phyloP scores from a whole-genome alignment of 2,329 filamentous ascomycete genomes.

The Ceratocystis papillata region DNA sequence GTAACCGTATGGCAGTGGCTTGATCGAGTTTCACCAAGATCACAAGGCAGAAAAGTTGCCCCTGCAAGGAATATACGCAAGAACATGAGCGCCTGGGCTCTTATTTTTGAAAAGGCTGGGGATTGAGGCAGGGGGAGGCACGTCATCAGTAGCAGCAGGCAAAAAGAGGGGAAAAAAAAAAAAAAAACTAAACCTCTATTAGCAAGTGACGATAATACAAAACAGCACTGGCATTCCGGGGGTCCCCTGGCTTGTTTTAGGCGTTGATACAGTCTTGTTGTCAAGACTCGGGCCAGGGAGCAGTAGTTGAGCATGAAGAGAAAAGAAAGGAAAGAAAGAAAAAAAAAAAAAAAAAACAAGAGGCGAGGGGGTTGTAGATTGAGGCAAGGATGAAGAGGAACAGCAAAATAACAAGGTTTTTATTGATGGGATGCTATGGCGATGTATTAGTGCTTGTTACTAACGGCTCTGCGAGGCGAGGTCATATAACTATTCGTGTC shows the following conservation, averaged over 20 bases:
- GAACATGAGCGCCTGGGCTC: too few species aligned
- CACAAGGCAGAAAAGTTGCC: neutral
- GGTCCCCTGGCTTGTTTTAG: slow-evolving; percentile 1
- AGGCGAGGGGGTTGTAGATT: too few species aligned
- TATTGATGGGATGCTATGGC: too few species aligned
- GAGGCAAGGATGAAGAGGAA: too few species aligned
- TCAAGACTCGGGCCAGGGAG: neutral
- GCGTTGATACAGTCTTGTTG: neutral
- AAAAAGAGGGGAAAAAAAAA: neutral
- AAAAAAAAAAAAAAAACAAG: too few species aligned
- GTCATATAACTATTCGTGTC: too few species aligned
- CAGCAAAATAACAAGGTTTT: too few species aligned
- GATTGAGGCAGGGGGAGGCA: slow-evolving; percentile 3
- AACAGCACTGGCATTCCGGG: neutral
- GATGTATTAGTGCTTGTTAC: too few species aligned
- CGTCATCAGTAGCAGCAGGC: neutral
- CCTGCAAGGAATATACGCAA: too few species aligned
- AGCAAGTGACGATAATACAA: neutral
- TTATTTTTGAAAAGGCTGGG: neutral
- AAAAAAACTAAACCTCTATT: neutral
- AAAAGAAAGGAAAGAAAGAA: neutral
- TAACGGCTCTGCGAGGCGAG: too few species aligned
- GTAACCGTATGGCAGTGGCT: neutral
- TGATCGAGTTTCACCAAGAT: slow-evolving; percentile 8
- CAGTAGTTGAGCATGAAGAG: neutral